These are phyloP conservation scores for Pyrrhoderma noxium DNA, from an alignment of 1,284 basidiomycete genomes.

Conservation along the genomic window DNA sequence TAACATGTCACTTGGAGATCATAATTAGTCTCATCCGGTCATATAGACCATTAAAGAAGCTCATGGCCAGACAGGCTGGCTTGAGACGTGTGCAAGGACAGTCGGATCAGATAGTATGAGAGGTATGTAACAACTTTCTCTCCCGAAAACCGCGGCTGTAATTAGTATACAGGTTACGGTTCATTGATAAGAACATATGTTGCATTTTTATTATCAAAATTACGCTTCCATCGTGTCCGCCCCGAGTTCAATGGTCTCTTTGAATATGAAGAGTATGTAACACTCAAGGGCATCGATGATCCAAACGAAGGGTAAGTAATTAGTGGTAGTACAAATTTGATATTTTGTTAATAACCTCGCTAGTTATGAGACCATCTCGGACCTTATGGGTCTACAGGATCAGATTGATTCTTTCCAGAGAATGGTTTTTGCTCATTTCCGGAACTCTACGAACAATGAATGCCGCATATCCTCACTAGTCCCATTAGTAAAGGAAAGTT, in stretches of 20 bases:
- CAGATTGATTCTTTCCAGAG: constrained; percentile 97
- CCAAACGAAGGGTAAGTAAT: constrained; percentile 87
- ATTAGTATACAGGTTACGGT: constrained; percentile 65
- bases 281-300: constrained; percentile 92
- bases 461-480: constrained; percentile 92
- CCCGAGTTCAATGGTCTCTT: constrained; percentile 95
- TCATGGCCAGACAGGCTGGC: constrained; percentile 92
- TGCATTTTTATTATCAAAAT: constrained; percentile 89
- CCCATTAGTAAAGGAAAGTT: constrained; percentile 93
- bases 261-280: constrained; percentile 96
- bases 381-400: constrained; percentile 93
- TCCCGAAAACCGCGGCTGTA: neutral
- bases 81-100: constrained; percentile 90
- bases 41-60: constrained; percentile 87
- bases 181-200: constrained; percentile 91
- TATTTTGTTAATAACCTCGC: constrained; percentile 4
- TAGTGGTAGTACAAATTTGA: neutral
- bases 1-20: neutral
- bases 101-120: constrained; percentile 72
- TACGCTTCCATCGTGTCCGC: constrained; percentile 88
- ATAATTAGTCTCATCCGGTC: constrained; percentile 1
- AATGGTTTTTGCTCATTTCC: constrained; percentile 90
- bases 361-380: constrained; percentile 93
- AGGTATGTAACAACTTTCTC: constrained; percentile 40
- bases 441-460: constrained; percentile 86